Conservation (phyloP, 495 filamentous ascomycete genomes). For the Talaromyces adpressus region DNA sequence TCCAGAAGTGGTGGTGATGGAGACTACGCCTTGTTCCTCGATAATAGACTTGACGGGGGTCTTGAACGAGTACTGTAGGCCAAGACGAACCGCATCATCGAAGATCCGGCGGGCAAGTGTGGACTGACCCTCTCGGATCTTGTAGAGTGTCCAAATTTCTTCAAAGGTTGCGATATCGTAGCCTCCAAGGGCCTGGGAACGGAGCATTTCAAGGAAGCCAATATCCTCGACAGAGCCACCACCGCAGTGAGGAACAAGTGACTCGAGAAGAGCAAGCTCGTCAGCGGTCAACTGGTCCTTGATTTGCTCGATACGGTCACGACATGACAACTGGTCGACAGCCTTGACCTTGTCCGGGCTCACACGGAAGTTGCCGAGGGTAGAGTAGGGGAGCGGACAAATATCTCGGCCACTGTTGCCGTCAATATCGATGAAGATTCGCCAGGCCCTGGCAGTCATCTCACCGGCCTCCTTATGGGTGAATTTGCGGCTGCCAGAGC, state of each 20-base stretch:
- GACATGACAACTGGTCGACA: not conserved
- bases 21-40: not conserved
- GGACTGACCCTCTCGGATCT: slow-evolving; percentile 23
- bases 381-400: too few relatives aligned
- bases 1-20: slow-evolving; percentile 15
- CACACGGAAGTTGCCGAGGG: too few relatives aligned
- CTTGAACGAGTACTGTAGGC: slow-evolving; percentile 19
- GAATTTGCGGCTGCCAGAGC: too few relatives aligned
- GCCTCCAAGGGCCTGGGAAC: slow-evolving; percentile 18
- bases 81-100: slow-evolving; percentile 14
- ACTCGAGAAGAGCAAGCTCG: slow-evolving; percentile 14
- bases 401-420: too few relatives aligned
- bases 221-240: slow-evolving; percentile 18
- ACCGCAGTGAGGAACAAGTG: slow-evolving; percentile 15
- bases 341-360: too few relatives aligned
- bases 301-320: slow-evolving; percentile 17
- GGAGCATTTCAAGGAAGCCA: slow-evolving; percentile 20
- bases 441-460: too few relatives aligned
- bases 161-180: slow-evolving; percentile 7
- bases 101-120: slow-evolving; percentile 22
- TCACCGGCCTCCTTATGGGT: too few relatives aligned
- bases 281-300: slow-evolving; percentile 13
- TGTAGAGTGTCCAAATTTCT: slow-evolving; percentile 13
- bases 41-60: slow-evolving; percentile 11
- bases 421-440: too few relatives aligned